Base-by-base conservation (phyloP, 768 basidiomycete species). In the Holtermanniella nyarrowii region DNA sequence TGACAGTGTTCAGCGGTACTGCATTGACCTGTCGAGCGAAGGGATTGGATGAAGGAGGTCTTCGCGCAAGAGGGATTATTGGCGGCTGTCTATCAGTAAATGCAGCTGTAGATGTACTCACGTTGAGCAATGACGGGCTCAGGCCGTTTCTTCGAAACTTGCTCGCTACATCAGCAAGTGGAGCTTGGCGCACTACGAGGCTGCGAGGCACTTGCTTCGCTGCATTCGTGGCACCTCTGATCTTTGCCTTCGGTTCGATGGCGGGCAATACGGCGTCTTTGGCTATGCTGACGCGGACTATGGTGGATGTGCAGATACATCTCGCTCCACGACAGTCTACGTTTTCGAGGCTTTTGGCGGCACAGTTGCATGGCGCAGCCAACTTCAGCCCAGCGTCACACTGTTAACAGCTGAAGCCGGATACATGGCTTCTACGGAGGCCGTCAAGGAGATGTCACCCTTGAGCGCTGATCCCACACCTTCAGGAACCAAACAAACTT, bases 41-140 rank as follows among this genome's bases (percentile, higher is more conserved):
- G 4, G 69, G 69, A 49, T 71, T 71, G 5, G 66, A 63, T 10
- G 53, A 61, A n/a, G 46, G 43, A 4, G 53, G 23, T 46, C 67
- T 69, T 47, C 65, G 63, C 14, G 67, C 68, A 43, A 71, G 69
- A 18, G 69, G 69, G 37, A 69, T 71, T 44, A 65, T 68, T 3
- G 59, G 56, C 55, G 45, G 21, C 52, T 46, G 50, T n/a, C 26
- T 37, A n/a, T 31, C 23, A 40, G 40, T 24, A 14, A 12, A n/a
- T n/a, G n/a, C n/a, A n/a, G n/a, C n/a, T n/a, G n/a, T n/a, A n/a
- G n/a, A n/a, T n/a, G n/a, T n/a, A n/a, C 24, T 13, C 22, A 24
- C 20, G 50, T 46, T 57, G n/a, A 44, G n/a, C 16, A 11, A 18
- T 16, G 16, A 18, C 18, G 48, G 43, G 46, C 48, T 51, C n/a